Evolutionary conservation across 176 grass and related monocot genomes (phyloP).

Genomic region (Oryza glumipatula): DNA sequence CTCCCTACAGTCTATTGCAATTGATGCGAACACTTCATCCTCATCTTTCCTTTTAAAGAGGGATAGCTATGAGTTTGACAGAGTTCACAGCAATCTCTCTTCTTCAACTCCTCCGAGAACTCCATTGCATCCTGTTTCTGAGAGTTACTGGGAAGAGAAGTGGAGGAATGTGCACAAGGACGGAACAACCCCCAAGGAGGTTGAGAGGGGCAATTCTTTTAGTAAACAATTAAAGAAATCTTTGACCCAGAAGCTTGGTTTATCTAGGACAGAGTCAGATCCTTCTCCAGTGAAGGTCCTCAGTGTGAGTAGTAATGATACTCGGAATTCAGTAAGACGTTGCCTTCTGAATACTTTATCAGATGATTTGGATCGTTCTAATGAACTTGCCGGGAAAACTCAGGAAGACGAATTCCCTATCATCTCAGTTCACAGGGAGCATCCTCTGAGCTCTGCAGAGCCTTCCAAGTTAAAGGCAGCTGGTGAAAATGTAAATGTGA

Average conservation of each 20-base stretch:
- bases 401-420: constrained; percentile 46
- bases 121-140: constrained; percentile 54
- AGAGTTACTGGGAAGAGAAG: constrained; percentile 97
- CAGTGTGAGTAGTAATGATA: constrained; percentile 28
- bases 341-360: constrained; percentile 60
- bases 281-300: constrained; percentile 54
- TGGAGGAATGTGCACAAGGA: constrained; percentile 83
- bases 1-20: constrained; percentile 65
- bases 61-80: constrained; percentile 43
- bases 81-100: constrained; percentile 44
- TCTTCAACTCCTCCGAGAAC: constrained; percentile 65
- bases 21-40: constrained; percentile 62
- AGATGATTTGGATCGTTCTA: constrained; percentile 29
- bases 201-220: constrained; percentile 44
- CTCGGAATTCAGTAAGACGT: constrained; percentile 51
- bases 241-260: constrained; percentile 54
- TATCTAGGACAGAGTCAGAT: constrained; percentile 73
- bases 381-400: constrained; percentile 46
- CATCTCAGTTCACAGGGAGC: constrained; percentile 37
- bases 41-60: constrained; percentile 49
- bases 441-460: not conserved
- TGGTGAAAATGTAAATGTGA: constrained; percentile 31
- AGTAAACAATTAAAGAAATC: constrained; percentile 58
- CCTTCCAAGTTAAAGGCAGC: constrained; percentile 22
- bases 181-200: constrained; percentile 48